Evolutionary conservation across 179 eudicot species (phyloP).

Genomic region (Beta lomatogona): DNA sequence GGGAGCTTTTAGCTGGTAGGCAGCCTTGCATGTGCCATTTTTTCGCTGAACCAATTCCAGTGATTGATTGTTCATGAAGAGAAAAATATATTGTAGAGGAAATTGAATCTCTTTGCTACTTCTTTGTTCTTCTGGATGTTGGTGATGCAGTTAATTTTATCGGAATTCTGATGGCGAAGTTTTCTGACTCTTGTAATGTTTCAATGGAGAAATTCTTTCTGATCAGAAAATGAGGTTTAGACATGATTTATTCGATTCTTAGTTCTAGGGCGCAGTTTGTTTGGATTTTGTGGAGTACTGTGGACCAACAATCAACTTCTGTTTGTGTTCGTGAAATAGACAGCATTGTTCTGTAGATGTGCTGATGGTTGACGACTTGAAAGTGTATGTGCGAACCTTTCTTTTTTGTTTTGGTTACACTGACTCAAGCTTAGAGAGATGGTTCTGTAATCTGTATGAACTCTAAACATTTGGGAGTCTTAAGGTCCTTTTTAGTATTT

Average conservation of each 20-base stretch:
- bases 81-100: background rate
- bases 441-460: too few species aligned
- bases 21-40: background rate
- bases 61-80: background rate
- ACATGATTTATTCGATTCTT: too few species aligned
- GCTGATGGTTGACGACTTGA: background rate
- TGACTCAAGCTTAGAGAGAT: background rate
- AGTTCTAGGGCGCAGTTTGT: background rate
- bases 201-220: too few species aligned
- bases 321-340: background rate
- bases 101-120: too few species aligned
- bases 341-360: background rate
- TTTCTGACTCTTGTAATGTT: too few species aligned
- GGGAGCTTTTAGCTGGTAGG: background rate
- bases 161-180: too few species aligned
- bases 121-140: too few species aligned
- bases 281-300: background rate
- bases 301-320: background rate
- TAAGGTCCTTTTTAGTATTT: background rate
- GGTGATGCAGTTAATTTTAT: too few species aligned
- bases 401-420: conserved; percentile 3
- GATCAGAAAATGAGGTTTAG: too few species aligned
- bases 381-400: background rate
- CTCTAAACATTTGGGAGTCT: too few species aligned
- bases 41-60: background rate